A percentile compares a stretch with the other conserved stretches of the same genome.
Conservation (phyloP, 345 rosid species). For the Eucalyptus melliodora region DNA sequence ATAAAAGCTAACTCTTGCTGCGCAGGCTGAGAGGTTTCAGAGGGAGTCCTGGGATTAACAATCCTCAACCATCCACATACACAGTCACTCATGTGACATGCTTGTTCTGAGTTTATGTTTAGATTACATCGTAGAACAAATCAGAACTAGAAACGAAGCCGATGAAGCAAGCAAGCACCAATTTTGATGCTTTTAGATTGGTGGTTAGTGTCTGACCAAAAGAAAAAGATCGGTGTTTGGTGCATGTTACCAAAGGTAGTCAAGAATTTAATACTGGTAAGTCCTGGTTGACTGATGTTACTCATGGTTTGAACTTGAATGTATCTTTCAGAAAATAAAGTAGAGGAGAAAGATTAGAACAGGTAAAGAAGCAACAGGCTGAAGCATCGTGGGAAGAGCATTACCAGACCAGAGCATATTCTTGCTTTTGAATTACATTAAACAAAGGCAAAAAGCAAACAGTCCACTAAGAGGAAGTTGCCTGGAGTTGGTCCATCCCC, state of each 20-base stretch:
- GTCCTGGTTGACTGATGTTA: neutral
- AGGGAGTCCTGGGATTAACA: neutral
- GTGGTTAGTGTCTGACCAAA: neutral
- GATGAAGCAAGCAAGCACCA: neutral
- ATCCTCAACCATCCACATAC: neutral
- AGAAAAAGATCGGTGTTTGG: neutral
- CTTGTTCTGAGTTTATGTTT: neutral
- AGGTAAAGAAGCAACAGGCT: constrained; percentile 9
- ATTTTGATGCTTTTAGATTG: neutral
- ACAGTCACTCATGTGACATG: neutral
- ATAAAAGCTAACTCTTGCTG: neutral
- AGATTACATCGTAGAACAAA: neutral
- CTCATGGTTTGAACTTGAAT: neutral
- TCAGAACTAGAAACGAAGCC: neutral
- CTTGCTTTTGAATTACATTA: constrained; percentile 8
- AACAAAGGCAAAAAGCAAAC: constrained; percentile 15
- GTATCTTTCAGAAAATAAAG: neutral
- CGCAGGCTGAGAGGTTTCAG: neutral
- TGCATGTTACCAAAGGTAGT: neutral
- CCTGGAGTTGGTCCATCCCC: constrained; percentile 45
- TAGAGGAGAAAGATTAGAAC: neutral
- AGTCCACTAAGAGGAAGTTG: constrained; percentile 39
- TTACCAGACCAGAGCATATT: constrained; percentile 7
- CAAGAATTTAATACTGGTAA: neutral
- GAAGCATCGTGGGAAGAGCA: constrained; percentile 35